Percentiles rank a stretch among this genome's conserved stretches.
phyloP scores from a whole-genome alignment of 163 green algal genomes.

The Scenedesmus sp. region DNA sequence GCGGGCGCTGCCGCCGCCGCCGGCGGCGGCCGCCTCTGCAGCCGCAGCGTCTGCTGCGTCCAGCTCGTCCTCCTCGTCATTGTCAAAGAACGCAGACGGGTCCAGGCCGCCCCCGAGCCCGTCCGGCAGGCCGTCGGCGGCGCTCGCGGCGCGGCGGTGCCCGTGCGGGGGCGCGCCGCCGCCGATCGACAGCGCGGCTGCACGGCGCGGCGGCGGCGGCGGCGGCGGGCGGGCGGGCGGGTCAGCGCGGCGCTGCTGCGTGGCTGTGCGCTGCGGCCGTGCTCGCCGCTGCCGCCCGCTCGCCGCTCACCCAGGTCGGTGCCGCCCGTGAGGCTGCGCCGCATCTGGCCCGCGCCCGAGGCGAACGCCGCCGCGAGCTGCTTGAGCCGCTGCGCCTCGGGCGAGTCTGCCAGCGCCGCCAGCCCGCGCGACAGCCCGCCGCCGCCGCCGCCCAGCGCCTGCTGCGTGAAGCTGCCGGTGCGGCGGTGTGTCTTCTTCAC shows the following conservation, averaged over 20 bases:
- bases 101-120: constrained; percentile 7
- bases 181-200: background rate
- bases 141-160: constrained; percentile 12
- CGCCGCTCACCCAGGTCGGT: constrained; percentile 15
- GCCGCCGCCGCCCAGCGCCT: background rate
- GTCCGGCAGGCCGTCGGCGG: constrained; percentile 20
- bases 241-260: too few relatives aligned
- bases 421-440: background rate
- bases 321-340: constrained; percentile 21
- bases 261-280: background rate
- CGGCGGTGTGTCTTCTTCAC: constrained; percentile 56
- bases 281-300: background rate
- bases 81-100: constrained; percentile 46
- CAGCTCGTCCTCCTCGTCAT: constrained; percentile 44
- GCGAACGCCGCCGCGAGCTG: constrained; percentile 22
- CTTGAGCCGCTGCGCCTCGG: constrained; percentile 26
- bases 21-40: constrained; percentile 14
- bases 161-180: background rate
- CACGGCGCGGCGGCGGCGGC: background rate
- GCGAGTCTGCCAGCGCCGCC: background rate
- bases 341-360: constrained; percentile 23
- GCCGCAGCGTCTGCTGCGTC: constrained; percentile 12
- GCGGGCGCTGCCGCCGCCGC: background rate
- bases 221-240: too few relatives aligned
- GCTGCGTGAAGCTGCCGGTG: constrained; percentile 49